Percentiles rank a stretch among this genome's conserved stretches.
Conservation (phyloP, 2,329 filamentous ascomycete genomes). For the Aspergillus nomiae region DNA sequence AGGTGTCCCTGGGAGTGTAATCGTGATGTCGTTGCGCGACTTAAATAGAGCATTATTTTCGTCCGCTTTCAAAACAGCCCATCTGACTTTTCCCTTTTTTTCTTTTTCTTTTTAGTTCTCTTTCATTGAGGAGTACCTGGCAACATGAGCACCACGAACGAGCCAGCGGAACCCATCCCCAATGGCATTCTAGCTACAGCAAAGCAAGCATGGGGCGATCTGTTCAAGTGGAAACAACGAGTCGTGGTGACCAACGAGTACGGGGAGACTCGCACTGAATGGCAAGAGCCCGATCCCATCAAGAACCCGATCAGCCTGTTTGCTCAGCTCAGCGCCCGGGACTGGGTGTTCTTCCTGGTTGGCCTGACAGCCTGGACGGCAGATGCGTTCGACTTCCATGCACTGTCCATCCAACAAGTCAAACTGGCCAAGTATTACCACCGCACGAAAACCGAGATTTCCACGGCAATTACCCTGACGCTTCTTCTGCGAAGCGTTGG, state of each 20-base stretch:
- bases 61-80: conserved; percentile 1
- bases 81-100: not conserved
- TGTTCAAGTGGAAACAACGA: conserved; percentile 74
- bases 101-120: not conserved
- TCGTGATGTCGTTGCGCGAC: not conserved
- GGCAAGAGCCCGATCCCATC: conserved; percentile 67
- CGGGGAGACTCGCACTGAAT: conserved; percentile 68
- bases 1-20: not conserved
- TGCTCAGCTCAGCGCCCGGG: conserved; percentile 61
- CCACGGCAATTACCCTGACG: conserved; percentile 64
- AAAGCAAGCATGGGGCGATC: conserved; percentile 64
- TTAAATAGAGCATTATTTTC: not conserved
- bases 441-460: conserved; percentile 67
- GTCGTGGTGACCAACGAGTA: conserved; percentile 57
- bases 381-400: conserved; percentile 83
- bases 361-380: conserved; percentile 77
- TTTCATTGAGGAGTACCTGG: not conserved
- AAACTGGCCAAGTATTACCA: conserved; percentile 66
- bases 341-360: conserved; percentile 76
- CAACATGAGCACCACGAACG: conserved; percentile 28
- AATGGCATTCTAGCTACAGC: conserved; percentile 66
- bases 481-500: conserved; percentile 74
- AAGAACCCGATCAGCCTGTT: conserved; percentile 71
- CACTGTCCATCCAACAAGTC: conserved; percentile 74
- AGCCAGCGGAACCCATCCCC: conserved; percentile 67